Base-by-base conservation (phyloP, 768 basidiomycete genomes). In the Leucosporidium scottii region DNA sequence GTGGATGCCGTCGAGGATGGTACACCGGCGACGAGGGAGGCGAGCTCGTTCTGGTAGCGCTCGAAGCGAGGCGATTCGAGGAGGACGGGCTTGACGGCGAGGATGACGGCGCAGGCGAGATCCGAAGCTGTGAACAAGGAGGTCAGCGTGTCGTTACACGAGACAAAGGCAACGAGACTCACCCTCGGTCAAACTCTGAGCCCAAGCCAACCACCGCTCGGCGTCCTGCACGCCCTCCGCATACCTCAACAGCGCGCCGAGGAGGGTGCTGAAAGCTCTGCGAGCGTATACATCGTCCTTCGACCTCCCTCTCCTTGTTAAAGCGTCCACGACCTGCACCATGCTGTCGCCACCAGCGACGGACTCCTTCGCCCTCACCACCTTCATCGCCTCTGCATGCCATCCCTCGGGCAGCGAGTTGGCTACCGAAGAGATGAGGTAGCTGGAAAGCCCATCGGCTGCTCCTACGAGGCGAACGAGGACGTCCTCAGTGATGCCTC, bases 1-100 rank as follows among this genome's bases (percentile, higher is more conserved):
- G 82, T 82, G 68, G 86, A 85, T n/a, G 85, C 86, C 54, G 85
- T 84, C 8, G 78, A 73, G 0, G 87, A 76, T 1, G 83, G 82
- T 20, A 96, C 81, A 28, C 87, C 88, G 0, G 89, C 79, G 6
- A 93, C 77, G 25, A 82, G 82, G n/a, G 90, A 87, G 0, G 94
- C 93, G 15, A 93, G 82, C 78, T 96, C 92, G 76, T 93, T 96
- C 25, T 93, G 84, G 75, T 88, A 89, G 25, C 90, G 83, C 72
- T 89, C 87, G 28, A 94, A 82, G 25, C 84, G 84, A 0, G 83
- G 83, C 12, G 85, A 85, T 71, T 93, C 91, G 1, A 85, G 82
- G 0, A 86, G 85, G 28, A 83, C 82, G 27, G 81, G 79, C 15
- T 85, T 82, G 51, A 92, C 79, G 4, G 86, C 83, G 13, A 82